phyloP scores from a whole-genome alignment of 2,329 filamentous ascomycete genomes.

The Alternaria hordeiaustralica region DNA sequence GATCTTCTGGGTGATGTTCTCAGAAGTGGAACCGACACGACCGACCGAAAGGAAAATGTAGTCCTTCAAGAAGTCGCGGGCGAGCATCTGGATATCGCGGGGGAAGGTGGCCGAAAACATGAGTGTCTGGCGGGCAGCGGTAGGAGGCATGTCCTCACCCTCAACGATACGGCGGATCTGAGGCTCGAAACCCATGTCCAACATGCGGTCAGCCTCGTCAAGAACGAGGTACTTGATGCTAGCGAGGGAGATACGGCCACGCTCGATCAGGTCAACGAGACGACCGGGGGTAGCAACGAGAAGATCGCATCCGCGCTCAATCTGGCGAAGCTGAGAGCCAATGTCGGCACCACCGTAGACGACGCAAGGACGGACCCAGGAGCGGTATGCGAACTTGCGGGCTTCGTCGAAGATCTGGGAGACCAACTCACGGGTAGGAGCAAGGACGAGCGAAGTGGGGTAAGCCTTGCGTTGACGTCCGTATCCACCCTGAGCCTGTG shows the following conservation, averaged over 20 bases:
- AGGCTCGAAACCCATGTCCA: conserved; percentile 99
- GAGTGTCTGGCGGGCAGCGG: conserved; percentile 88
- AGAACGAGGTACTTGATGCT: conserved; percentile 99
- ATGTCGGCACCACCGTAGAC: conserved; percentile 99
- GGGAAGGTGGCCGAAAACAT: conserved; percentile 99
- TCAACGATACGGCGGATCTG: conserved; percentile 99
- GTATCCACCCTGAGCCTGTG: conserved; percentile 65
- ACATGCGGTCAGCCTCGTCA: conserved; percentile 99
- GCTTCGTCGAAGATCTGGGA: conserved; percentile 98
- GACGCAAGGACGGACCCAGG: conserved; percentile 97
- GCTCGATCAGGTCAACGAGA: conserved; percentile 97
- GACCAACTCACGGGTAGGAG: conserved; percentile 96
- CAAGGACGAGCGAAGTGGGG: conserved; percentile 93
- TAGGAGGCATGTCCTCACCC: conserved; percentile 94
- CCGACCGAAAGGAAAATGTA: conserved; percentile 99
- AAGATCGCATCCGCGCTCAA: conserved; percentile 96
- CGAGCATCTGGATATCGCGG: conserved; percentile 98
- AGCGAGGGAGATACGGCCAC: conserved; percentile 93
- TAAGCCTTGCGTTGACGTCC: conserved; percentile 97
- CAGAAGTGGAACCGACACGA: conserved; percentile 98
- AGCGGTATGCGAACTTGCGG: conserved; percentile 98
- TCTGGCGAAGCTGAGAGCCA: conserved; percentile 95
- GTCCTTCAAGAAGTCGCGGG: conserved; percentile 97
- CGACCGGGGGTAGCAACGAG: conserved; percentile 96
- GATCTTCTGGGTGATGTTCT: conserved; percentile 99